Evolutionary conservation across 2,329 filamentous ascomycete genomes (phyloP).

Genomic region (Fusarium aywerte): DNA sequence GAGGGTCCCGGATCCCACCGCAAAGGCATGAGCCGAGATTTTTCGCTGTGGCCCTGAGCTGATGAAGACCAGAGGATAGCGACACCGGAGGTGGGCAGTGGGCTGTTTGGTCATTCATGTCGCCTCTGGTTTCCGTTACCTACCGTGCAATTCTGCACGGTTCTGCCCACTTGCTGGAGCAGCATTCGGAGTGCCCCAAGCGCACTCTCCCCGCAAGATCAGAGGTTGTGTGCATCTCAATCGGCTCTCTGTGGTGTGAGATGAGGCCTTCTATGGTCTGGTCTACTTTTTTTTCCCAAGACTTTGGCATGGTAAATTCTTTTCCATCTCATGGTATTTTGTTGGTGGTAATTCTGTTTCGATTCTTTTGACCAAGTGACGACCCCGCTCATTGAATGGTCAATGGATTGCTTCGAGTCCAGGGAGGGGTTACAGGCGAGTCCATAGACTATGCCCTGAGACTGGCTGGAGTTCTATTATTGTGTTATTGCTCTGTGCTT

Average conservation of each 20-base stretch:
- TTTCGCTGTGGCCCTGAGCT: conserved; percentile 43
- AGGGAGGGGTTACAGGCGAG: conserved; percentile 22
- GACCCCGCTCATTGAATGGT: conserved; percentile 34
- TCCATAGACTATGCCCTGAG: conserved; percentile 11
- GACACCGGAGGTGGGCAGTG: conserved; percentile 48
- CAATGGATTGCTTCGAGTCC: conserved; percentile 26
- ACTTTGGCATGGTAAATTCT: conserved; percentile 34
- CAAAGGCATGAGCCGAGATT: conserved; percentile 47
- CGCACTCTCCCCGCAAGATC: conserved; percentile 32
- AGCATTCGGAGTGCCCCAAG: conserved; percentile 36
- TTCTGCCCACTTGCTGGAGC: conserved; percentile 42
- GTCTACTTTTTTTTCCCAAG: conserved; percentile 25
- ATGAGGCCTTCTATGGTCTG: conserved; percentile 39
- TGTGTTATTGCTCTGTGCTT: conserved; percentile 25
- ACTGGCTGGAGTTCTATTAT: neutral
- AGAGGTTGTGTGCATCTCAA: conserved; percentile 33
- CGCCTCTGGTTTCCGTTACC: conserved; percentile 41
- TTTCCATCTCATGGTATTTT: conserved; percentile 29
- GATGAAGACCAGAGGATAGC: too few species aligned
- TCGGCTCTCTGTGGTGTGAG: conserved; percentile 43
- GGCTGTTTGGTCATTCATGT: conserved; percentile 38
- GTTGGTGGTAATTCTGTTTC: conserved; percentile 31
- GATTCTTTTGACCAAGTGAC: conserved; percentile 18
- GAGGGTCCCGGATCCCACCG: conserved; percentile 45
- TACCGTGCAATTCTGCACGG: conserved; percentile 46